Evolutionary conservation across 495 filamentous ascomycete genomes (phyloP).

Genomic region (Trichoderma asperelloides): DNA sequence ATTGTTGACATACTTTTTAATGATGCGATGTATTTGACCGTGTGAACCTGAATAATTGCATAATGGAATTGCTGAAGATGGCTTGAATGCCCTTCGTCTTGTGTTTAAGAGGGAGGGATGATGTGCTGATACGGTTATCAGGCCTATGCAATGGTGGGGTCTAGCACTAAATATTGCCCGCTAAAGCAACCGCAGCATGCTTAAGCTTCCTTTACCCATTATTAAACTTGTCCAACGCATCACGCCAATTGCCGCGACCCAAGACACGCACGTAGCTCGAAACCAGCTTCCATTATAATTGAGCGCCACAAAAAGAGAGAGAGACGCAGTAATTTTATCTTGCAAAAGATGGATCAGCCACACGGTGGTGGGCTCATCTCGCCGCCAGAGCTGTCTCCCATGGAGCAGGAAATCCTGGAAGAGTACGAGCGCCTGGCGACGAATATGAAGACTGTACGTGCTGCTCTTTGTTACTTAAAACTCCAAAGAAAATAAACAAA

Average conservation of each 20-base stretch:
- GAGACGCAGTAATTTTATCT: neutral
- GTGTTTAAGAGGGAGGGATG: neutral
- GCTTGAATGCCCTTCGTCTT: neutral
- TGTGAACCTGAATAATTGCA: neutral
- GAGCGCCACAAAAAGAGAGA: neutral
- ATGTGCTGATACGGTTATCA: neutral
- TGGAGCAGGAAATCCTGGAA: constrained; percentile 90
- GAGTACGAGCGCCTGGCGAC: constrained; percentile 81
- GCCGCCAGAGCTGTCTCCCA: constrained; percentile 53
- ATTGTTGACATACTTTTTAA: neutral
- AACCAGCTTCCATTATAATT: no score
- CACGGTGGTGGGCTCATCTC: constrained; percentile 17
- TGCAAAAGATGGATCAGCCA: constrained; percentile 4
- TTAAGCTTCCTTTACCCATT: neutral
- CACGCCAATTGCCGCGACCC: neutral
- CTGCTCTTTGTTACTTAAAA: constrained; percentile 14
- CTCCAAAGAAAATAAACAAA: neutral
- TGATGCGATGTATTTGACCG: no score
- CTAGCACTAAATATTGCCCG: no score
- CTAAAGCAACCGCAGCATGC: neutral
- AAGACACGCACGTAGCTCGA: neutral
- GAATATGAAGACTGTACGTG: constrained; percentile 79
- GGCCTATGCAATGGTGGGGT: neutral
- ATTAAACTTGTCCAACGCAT: neutral
- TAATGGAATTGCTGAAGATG: neutral